phyloP scores from a whole-genome alignment of 1,284 basidiomycete genomes.

The Ustilago cynodontis region DNA sequence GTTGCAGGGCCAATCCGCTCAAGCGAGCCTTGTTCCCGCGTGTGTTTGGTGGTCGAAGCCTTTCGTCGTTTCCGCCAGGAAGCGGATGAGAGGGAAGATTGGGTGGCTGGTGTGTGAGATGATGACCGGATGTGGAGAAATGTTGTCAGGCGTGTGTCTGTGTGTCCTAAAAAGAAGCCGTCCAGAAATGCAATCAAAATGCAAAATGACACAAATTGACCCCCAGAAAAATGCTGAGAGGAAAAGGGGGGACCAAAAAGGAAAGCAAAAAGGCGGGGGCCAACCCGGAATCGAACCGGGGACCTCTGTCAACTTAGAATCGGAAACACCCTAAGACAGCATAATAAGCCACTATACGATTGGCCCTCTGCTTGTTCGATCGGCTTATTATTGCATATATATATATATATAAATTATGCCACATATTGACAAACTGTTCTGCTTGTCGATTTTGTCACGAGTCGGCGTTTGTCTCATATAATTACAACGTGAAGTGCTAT shows the following conservation, averaged over 20 bases:
- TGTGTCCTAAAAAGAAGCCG: neutral
- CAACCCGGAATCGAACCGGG: slow-evolving; percentile 45
- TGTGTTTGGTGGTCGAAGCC: neutral
- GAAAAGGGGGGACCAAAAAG: neutral
- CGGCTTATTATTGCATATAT: neutral
- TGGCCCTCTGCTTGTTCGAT: slow-evolving; percentile 20
- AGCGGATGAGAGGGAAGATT: neutral
- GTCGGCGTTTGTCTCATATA: too few species aligned
- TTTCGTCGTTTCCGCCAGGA: neutral
- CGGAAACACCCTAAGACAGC: slow-evolving; percentile 53
- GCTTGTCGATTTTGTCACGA: too few species aligned
- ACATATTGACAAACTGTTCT: too few species aligned
- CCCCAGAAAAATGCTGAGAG: neutral
- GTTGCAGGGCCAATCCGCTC: too few species aligned
- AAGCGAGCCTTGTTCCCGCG: too few species aligned
- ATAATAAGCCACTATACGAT: slow-evolving; percentile 60
- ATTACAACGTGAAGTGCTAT: too few species aligned
- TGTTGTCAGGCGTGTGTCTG: too few species aligned
- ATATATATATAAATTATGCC: neutral
- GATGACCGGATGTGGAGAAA: neutral
- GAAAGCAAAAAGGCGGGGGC: slow-evolving; percentile 15
- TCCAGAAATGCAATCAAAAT: neutral
- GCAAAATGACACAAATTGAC: slow-evolving; percentile 6
- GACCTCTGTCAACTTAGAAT: slow-evolving; percentile 47
- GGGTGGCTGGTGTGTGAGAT: neutral